A percentile compares a stretch with the other conserved stretches of the same genome.
Conservation (phyloP, 2,329 filamentous ascomycete genomes). For the Lasiodiplodia gonubiensis region DNA sequence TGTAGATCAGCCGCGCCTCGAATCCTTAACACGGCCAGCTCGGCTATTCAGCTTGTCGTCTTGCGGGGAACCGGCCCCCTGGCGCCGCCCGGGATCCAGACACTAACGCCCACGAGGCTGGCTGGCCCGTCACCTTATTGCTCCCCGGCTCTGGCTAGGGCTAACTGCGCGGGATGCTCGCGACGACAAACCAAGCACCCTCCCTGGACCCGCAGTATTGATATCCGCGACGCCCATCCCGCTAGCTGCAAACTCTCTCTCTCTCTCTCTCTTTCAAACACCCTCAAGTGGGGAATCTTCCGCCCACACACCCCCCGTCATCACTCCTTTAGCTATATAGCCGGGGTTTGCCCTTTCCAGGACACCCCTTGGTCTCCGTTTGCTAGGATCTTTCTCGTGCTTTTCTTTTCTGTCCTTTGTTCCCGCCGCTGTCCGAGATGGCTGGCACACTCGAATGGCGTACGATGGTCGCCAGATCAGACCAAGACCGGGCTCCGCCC, state of each 20-base stretch:
- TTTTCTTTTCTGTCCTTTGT: neutral
- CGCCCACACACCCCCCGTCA: neutral
- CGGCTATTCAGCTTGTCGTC: constrained; percentile 3
- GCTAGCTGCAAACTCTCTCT: neutral
- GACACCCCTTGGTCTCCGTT: neutral
- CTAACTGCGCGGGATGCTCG: neutral
- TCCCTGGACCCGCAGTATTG: neutral
- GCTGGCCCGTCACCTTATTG: constrained; percentile 2
- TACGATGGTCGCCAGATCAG: neutral
- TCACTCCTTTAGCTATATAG: neutral
- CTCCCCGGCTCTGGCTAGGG: neutral
- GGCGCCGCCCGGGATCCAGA: neutral
- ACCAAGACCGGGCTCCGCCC: neutral
- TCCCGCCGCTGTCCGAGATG: constrained; percentile 1
- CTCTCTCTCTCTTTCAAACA: neutral
- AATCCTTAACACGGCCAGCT: neutral
- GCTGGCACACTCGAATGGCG: neutral
- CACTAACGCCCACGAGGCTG: neutral
- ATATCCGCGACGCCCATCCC: constrained; percentile 6
- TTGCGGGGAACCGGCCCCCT: constrained; percentile 11
- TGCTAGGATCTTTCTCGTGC: neutral
- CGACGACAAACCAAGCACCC: neutral
- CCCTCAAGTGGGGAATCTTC: neutral
- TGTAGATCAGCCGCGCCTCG: constrained; percentile 12
- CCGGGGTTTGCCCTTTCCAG: neutral